These are phyloP conservation scores for Hydnomerulius pinastri DNA, from an alignment of 768 basidiomycete species.

Conservation along the genomic window DNA sequence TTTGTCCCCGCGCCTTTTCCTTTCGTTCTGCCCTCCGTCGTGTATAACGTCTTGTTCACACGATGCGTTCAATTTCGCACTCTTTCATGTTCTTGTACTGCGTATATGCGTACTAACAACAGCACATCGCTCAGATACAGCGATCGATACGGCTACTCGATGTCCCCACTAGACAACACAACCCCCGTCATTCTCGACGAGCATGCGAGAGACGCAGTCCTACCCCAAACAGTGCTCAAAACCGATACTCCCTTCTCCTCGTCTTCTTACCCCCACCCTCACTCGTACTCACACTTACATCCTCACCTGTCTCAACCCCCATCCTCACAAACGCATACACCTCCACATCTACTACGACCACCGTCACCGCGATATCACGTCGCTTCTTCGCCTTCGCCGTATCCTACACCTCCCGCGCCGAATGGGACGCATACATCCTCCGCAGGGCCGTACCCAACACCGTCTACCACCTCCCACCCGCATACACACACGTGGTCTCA, in stretches of 20 bases:
- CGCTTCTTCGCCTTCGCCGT: slow-evolving; percentile 22
- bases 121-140: slow-evolving; percentile 20
- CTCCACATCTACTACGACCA: slow-evolving; percentile 27
- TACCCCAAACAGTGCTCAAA: slow-evolving; percentile 28
- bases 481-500: slow-evolving; percentile 2
- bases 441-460: slow-evolving; percentile 18
- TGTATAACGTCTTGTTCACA: background rate
- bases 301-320: background rate
- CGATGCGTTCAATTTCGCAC: background rate
- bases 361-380: slow-evolving; percentile 30
- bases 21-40: too few relatives aligned
- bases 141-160: slow-evolving; percentile 30
- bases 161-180: slow-evolving; percentile 30
- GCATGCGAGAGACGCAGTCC: slow-evolving; percentile 17
- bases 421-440: slow-evolving; percentile 14
- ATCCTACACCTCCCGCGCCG: slow-evolving; percentile 30
- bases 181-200: slow-evolving; percentile 38
- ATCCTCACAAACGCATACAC: slow-evolving; percentile 16
- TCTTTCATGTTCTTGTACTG: slow-evolving; percentile 5
- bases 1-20: background rate
- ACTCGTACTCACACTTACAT: slow-evolving; percentile 3
- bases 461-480: slow-evolving; percentile 17
- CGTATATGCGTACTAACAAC: slow-evolving; percentile 16
- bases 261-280: background rate
- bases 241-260: slow-evolving; percentile 13